phyloP scores from a whole-genome alignment of 768 basidiomycete genomes.

The Trametes sanguinea region DNA sequence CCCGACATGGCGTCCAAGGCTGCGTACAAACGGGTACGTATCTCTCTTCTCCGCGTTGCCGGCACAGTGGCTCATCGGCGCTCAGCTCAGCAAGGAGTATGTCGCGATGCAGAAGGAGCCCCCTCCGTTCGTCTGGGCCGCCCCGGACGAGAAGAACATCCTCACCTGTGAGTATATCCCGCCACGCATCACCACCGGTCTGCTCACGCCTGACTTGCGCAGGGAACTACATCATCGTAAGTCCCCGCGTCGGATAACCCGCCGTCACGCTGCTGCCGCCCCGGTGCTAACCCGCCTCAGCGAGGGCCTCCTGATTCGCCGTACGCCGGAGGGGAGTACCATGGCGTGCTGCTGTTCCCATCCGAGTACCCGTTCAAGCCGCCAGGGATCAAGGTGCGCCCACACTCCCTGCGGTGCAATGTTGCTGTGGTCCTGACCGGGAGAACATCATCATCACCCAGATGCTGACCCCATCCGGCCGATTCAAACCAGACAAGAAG shows the following conservation, averaged over 20 bases:
- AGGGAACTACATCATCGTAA: conserved; percentile 97
- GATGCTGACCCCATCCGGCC: conserved; percentile 91
- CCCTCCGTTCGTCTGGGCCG: conserved; percentile 95
- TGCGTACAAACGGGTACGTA: conserved; percentile 74
- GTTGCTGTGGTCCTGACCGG: neutral
- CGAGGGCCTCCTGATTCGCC: conserved; percentile 94
- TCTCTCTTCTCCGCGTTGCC: conserved; percentile 11
- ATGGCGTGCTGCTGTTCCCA: conserved; percentile 90
- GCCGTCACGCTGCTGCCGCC: conserved; percentile 6
- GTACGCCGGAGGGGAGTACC: conserved; percentile 90
- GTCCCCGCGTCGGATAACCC: conserved; percentile 21
- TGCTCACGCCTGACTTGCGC: conserved; percentile 13
- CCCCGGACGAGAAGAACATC: conserved; percentile 97
- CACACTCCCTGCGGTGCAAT: neutral
- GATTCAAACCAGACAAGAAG: conserved; percentile 90
- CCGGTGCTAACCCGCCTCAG: conserved; percentile 40
- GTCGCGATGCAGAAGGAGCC: conserved; percentile 90
- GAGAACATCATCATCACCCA: conserved; percentile 30
- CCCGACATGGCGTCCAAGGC: conserved; percentile 78
- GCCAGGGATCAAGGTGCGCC: conserved; percentile 87
- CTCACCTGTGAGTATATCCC: conserved; percentile 71
- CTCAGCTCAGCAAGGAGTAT: conserved; percentile 84
- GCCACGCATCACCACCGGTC: neutral
- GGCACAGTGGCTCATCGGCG: conserved; percentile 9
- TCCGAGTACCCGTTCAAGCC: conserved; percentile 96